Conservation (phyloP, 352 stramenopile genomes). For the Globisporangium heterothallicum region DNA sequence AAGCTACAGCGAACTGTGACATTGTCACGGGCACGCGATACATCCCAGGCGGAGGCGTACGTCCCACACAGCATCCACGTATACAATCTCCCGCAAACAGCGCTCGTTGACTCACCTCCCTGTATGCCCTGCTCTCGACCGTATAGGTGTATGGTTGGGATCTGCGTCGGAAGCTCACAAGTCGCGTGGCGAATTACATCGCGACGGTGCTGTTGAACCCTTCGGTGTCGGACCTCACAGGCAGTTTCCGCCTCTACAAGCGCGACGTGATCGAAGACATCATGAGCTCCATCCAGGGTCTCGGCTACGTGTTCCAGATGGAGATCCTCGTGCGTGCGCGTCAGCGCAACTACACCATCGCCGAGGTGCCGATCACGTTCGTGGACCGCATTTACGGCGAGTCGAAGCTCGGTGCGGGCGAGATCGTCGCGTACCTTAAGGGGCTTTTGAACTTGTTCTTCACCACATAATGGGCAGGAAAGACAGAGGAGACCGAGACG, state of each 20-base stretch:
- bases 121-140: not conserved
- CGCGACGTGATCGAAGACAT: constrained; percentile 92
- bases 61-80: no score
- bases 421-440: constrained; percentile 97
- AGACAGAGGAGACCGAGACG: not conserved
- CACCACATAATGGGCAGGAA: constrained; percentile 66
- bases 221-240: constrained; percentile 94
- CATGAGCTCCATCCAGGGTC: constrained; percentile 83
- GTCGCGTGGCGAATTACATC: constrained; percentile 96
- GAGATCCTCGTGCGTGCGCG: constrained; percentile 96
- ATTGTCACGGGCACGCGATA: constrained; percentile 98
- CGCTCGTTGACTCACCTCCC: no score
- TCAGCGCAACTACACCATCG: constrained; percentile 88
- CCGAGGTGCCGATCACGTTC: constrained; percentile 97
- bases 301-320: constrained; percentile 99
- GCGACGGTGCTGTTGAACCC: constrained; percentile 95
- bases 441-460: constrained; percentile 95
- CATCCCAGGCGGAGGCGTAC: constrained; percentile 87
- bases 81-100: no score
- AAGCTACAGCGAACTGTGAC: constrained; percentile 79
- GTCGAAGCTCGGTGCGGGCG: constrained; percentile 96
- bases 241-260: constrained; percentile 97
- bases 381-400: constrained; percentile 98
- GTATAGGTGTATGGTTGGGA: constrained; percentile 94
- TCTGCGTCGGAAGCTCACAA: constrained; percentile 94